Base-by-base conservation (phyloP, 2,329 filamentous ascomycete species). In the Aureobasidium vineae region DNA sequence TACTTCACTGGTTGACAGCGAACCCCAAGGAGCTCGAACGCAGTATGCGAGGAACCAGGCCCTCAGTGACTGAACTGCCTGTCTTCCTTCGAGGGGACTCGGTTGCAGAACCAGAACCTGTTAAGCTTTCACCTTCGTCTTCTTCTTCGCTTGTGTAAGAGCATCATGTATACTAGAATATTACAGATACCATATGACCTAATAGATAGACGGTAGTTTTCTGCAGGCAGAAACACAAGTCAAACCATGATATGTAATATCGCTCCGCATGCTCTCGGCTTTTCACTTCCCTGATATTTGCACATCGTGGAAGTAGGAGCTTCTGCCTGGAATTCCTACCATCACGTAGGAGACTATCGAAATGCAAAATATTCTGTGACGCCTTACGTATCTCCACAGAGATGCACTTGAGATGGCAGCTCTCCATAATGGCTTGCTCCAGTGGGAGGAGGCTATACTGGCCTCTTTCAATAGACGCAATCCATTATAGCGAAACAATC, bases 1-100 rank as follows among this genome's bases (percentile, higher is more conserved):
- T 66, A 1, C 31, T 66, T 2, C 64, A 66, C 38, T 66, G 64
- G 64, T 47, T 66, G 4, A 66, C 64, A 1, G 41, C 53, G n/a
- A 59, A 66, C 19, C 54, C 54, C 2, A 50, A 66, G 26, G 64
- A 66, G 5, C 19, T 59, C 36, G 54, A 53, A 26, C 43, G 33
- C 43, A 43, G 38, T 19, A 40, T 43, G 26, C 5, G 45, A 33
- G 54, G 23, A 3, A 50, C 45, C 0, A 50, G 64, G 19, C 45
- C 23, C 10, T 52, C 54, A 2, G n/a, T 66, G 19, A 43, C 54
- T 13, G 64, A 60, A 33, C 15, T 66, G 11, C 64, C 64, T n/a
- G 47, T 52, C 8, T 66, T 66, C 6, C n/a, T 65, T 3, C 11
- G 50, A 26, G 61, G 53, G 16, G 64, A 41, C 15, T 50, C 50